Evolutionary conservation across 148 eudicot genomes (phyloP), one percentile per base, ranked within the genome.

Genomic region (Polygonum maritimum): DNA sequence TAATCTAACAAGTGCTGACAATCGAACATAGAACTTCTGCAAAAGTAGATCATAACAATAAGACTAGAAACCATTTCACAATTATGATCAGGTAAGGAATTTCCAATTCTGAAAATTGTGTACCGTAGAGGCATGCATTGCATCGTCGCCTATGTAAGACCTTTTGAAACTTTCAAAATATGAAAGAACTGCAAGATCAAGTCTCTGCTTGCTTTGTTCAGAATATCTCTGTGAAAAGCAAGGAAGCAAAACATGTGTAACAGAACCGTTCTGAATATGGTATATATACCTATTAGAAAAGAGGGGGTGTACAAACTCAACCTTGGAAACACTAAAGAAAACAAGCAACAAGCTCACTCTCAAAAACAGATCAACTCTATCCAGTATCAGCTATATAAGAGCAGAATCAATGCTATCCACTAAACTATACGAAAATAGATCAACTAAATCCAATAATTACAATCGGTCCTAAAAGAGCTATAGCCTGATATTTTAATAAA

Each of bases 1-100:
- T 45, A 94, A 86, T 69, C 97, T 92, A 84, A 94, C 88, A 79
- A 94, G 96, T 79, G 92, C 92, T 60, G 98, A 94, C 70, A 94
- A 71, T 74, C 97, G 87, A 83, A 88, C 86, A 87, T 94, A 94
- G 45, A 94, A 80, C 89, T 90, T 96, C 95, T 90, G 93, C 88
- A 87, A 78, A 72, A 80, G 69, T 60, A 76, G 74, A 76, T 44
- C 38, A 39, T 22, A 55, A 33, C 2, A 35, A 21, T 15, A 76
- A 62, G 55, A 47, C 35, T 36, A 15, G 44, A 58, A 31, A 36
- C 49, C 35, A 21, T 19, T 35, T 54, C 14, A 13, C 14, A 63
- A 7, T 7, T 15, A 65, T 63, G 48, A 45, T 65, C 52, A 19
- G 35, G 11, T 35, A 45, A 67, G 36, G 14, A 60, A 45, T 41